These are phyloP conservation scores for Penicillium pulvis DNA, from an alignment of 495 filamentous ascomycete species.

Conservation along the genomic window DNA sequence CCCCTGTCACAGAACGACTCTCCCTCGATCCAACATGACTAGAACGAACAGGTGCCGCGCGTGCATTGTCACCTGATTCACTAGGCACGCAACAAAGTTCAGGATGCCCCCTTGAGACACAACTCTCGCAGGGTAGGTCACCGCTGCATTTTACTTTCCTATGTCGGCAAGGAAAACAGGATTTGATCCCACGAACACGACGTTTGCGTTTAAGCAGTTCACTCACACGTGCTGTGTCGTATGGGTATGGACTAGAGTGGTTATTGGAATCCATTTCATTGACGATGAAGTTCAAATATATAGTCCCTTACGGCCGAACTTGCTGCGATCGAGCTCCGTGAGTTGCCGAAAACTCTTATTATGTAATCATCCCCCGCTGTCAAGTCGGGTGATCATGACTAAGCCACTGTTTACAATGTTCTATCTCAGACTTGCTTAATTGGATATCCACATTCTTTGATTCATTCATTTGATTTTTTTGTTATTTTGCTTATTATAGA, in stretches of 20 bases:
- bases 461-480: no score
- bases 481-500: no score
- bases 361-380: background rate
- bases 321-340: background rate
- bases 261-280: background rate
- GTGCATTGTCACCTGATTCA: conserved; percentile 4
- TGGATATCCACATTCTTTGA: no score
- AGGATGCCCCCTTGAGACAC: conserved; percentile 61
- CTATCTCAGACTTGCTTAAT: no score
- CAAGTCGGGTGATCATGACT: no score
- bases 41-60: background rate
- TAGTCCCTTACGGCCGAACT: background rate
- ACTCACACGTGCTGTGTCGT: conserved; percentile 10
- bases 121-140: conserved; percentile 63
- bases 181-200: conserved; percentile 8
- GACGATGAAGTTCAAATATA: background rate
- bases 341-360: background rate
- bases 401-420: no score
- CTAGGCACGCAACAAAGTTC: conserved; percentile 50
- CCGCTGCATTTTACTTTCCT: conserved; percentile 60
- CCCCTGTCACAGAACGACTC: background rate
- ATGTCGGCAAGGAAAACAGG: conserved; percentile 36
- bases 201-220: conserved; percentile 17
- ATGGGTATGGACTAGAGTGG: conserved; percentile 7
- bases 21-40: background rate